A percentile compares a stretch with the other conserved stretches of the same genome.
These are phyloP conservation scores for Cercospora sp. DNA, from an alignment of 2,329 filamentous ascomycete species.

Conservation along the genomic window DNA sequence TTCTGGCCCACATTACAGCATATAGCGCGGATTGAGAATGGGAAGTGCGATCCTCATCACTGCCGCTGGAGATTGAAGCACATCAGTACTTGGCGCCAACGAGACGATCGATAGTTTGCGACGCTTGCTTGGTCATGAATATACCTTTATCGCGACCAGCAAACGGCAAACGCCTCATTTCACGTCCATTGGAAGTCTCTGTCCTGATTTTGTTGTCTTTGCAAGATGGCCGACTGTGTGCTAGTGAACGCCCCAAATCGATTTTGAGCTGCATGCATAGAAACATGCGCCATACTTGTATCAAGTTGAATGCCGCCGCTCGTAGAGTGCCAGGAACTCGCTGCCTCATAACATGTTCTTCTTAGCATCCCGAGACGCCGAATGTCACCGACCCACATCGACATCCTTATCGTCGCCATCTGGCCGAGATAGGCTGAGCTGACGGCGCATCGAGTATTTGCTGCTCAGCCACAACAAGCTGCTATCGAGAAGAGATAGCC, in stretches of 20 bases:
- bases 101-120: background rate
- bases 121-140: background rate
- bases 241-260: background rate
- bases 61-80: background rate
- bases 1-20: background rate
- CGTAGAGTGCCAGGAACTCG: background rate
- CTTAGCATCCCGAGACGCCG: background rate
- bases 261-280: background rate
- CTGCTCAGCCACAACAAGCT: background rate
- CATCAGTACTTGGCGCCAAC: background rate
- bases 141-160: background rate
- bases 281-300: background rate
- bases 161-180: background rate
- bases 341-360: background rate
- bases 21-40: background rate
- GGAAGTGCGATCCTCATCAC: background rate
- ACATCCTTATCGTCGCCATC: background rate
- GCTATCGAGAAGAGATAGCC: background rate
- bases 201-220: background rate
- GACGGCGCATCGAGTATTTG: background rate
- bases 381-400: background rate
- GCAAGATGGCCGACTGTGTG: background rate
- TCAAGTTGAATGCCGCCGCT: background rate
- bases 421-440: conserved; percentile 13
- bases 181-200: background rate